Evolutionary conservation across 345 rosid genomes (phyloP).

Genomic region (Fremontodendron californicum): DNA sequence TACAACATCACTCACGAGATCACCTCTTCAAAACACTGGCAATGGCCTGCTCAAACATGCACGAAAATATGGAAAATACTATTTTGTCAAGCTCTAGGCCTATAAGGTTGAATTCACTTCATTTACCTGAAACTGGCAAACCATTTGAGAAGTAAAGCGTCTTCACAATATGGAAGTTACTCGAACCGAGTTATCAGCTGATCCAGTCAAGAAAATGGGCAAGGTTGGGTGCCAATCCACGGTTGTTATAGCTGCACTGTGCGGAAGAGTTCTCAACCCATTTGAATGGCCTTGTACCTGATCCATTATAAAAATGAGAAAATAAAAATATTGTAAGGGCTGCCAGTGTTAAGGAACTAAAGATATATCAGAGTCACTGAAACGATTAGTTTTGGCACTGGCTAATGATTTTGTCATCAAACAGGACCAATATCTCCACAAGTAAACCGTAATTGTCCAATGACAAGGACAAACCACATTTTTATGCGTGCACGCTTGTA

Average conservation of each 20-base stretch:
- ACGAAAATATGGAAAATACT: neutral
- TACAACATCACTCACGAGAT: neutral
- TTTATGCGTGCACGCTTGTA: neutral
- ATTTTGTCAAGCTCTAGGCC: neutral
- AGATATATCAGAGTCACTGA: neutral
- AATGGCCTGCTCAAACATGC: neutral
- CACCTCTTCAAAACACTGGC: neutral
- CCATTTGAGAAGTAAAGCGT: neutral
- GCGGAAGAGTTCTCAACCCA: constrained; percentile 58
- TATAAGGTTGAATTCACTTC: neutral
- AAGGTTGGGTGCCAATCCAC: constrained; percentile 77
- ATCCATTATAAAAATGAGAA: neutral
- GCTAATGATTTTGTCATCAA: neutral
- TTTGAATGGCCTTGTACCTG: constrained; percentile 48
- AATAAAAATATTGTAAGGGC: neutral
- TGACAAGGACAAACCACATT: neutral
- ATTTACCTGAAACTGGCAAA: neutral
- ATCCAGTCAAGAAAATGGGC: constrained; percentile 66
- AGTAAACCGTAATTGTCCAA: neutral
- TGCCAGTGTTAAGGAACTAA: neutral
- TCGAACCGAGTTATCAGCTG: constrained; percentile 64
- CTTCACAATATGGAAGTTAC: constrained; percentile 46
- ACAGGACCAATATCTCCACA: neutral
- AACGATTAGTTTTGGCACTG: neutral
- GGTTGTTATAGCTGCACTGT: constrained; percentile 53